These are phyloP conservation scores for Psilocybe sp. DNA, from an alignment of 768 basidiomycete species.

Conservation along the genomic window DNA sequence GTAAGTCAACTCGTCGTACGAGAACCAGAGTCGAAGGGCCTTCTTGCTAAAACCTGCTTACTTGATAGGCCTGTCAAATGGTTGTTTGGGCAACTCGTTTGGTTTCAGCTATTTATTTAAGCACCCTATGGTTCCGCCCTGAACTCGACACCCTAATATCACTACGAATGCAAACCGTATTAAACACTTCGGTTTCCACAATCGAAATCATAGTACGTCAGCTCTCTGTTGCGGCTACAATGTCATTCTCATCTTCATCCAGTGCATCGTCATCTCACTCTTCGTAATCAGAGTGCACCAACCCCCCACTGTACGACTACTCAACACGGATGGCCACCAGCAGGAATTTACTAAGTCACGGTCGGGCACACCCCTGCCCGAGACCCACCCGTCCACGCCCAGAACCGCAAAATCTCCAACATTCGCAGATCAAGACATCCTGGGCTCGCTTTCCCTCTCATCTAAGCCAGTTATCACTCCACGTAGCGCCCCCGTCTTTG, in stretches of 20 bases:
- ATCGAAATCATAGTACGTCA: slow-evolving; percentile 58
- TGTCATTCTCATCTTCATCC: slow-evolving; percentile 3
- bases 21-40: neutral
- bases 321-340: slow-evolving; percentile 44
- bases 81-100: slow-evolving; percentile 57
- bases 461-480: slow-evolving; percentile 52
- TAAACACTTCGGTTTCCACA: slow-evolving; percentile 41
- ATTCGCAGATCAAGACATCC: slow-evolving; percentile 49
- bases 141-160: slow-evolving; percentile 32
- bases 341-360: slow-evolving; percentile 38
- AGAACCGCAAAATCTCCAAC: slow-evolving; percentile 16
- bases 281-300: slow-evolving; percentile 60
- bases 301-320: slow-evolving; percentile 69
- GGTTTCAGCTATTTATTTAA: slow-evolving; percentile 43
- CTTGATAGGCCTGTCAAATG: slow-evolving; percentile 54
- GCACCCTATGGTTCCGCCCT: slow-evolving; percentile 38
- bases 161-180: slow-evolving; percentile 35
- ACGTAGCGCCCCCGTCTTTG: slow-evolving; percentile 58
- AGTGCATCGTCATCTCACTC: slow-evolving; percentile 55
- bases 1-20: slow-evolving; percentile 43
- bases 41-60: neutral
- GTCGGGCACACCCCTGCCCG: slow-evolving; percentile 40
- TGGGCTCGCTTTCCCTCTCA: slow-evolving; percentile 63
- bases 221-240: neutral
- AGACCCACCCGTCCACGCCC: slow-evolving; percentile 16